These are phyloP conservation scores for Mucor racemosus DNA, from an alignment of 371 early-diverging fungal genomes.

Conservation along the genomic window DNA sequence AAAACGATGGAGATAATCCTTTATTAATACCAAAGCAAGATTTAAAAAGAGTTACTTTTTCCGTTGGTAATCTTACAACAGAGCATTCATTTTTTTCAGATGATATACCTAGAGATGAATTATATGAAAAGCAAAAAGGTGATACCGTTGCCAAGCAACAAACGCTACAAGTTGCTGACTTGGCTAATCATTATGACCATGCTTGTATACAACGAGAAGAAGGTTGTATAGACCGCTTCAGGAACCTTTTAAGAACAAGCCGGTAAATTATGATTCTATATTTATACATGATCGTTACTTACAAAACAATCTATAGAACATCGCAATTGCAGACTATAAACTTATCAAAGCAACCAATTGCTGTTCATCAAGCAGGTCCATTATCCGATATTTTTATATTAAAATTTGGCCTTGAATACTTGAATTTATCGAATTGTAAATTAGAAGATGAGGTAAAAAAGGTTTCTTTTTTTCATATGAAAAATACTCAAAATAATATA, in stretches of 20 bases:
- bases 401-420: slow-evolving; percentile 28
- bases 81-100: slow-evolving; percentile 34
- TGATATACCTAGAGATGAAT: slow-evolving; percentile 26
- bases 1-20: slow-evolving; percentile 12
- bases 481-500: slow-evolving; percentile 5
- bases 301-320: not conserved
- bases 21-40: slow-evolving; percentile 37
- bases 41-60: slow-evolving; percentile 49
- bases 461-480: not conserved
- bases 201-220: slow-evolving; percentile 50
- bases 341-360: slow-evolving; percentile 24
- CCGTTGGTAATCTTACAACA: slow-evolving; percentile 37
- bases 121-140: slow-evolving; percentile 23
- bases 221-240: slow-evolving; percentile 34
- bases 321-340: slow-evolving; percentile 22
- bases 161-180: slow-evolving; percentile 12
- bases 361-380: slow-evolving; percentile 25
- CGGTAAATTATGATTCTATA: slow-evolving; percentile 25
- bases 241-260: slow-evolving; percentile 29
- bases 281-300: not conserved
- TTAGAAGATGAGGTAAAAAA: slow-evolving; percentile 40
- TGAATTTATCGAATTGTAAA: slow-evolving; percentile 42
- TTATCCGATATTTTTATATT: slow-evolving; percentile 35
- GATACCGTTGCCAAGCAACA: slow-evolving; percentile 4
- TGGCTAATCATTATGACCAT: slow-evolving; percentile 44